Percentiles rank a stretch among this genome's conserved stretches.
phyloP scores from a whole-genome alignment of 768 basidiomycete species.

The Tremella yokohamensis region DNA sequence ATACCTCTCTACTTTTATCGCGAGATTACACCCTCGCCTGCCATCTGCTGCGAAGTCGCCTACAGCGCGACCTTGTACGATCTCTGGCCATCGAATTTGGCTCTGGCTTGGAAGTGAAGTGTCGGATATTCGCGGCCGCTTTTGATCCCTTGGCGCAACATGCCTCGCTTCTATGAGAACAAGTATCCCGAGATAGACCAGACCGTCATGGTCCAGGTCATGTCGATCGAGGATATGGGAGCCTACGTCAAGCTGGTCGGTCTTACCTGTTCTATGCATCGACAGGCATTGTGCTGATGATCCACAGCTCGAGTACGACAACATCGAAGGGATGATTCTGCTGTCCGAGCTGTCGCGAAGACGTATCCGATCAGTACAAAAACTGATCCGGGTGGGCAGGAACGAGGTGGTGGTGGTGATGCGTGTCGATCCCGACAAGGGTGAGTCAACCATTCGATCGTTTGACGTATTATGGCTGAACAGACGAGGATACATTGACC shows the following conservation, averaged over 20 bases:
- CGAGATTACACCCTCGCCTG: too few species aligned
- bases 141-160: constrained; percentile 16
- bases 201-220: constrained; percentile 98
- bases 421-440: constrained; percentile 98
- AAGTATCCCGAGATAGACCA: constrained; percentile 89
- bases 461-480: not conserved
- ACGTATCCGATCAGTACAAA: constrained; percentile 95
- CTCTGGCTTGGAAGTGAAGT: too few species aligned
- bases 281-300: not conserved
- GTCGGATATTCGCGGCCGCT: not conserved
- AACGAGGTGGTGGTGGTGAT: constrained; percentile 99
- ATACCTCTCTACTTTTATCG: too few species aligned
- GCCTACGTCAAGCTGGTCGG: constrained; percentile 95
- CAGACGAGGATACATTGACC: constrained; percentile 85
- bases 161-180: constrained; percentile 75
- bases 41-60: too few species aligned
- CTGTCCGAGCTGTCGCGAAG: constrained; percentile 95
- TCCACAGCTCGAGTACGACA: constrained; percentile 89
- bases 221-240: constrained; percentile 99
- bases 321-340: constrained; percentile 98
- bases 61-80: too few species aligned
- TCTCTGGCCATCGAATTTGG: too few species aligned
- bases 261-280: constrained; percentile 11
- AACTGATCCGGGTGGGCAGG: constrained; percentile 91
- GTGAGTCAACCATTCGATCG: constrained; percentile 53